Evolutionary conservation across 179 eudicot genomes (phyloP).

Genomic region (Corrigiola litoralis): DNA sequence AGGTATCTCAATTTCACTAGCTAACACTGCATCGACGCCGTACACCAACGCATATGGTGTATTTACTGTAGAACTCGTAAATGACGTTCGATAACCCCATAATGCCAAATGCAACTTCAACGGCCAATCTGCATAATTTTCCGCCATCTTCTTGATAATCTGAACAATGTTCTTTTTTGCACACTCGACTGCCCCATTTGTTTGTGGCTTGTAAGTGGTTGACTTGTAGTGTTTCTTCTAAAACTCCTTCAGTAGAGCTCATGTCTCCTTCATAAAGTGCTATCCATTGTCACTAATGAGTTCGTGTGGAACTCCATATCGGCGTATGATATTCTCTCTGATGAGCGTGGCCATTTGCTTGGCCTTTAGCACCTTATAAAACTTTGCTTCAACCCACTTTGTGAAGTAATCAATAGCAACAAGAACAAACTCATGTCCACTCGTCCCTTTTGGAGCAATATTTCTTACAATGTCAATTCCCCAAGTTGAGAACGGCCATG

Average conservation of each 20-base stretch:
- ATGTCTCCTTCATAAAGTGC: neutral
- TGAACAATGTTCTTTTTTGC: slow-evolving; percentile 10
- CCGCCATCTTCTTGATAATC: neutral
- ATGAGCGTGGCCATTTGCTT: slow-evolving; percentile 6
- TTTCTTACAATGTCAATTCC: slow-evolving; percentile 18
- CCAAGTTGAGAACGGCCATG: slow-evolving; percentile 15
- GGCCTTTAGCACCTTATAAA: neutral
- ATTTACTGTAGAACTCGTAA: neutral
- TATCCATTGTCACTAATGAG: slow-evolving; percentile 5
- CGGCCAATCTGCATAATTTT: neutral
- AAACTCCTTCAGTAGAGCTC: neutral
- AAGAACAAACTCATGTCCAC: slow-evolving; percentile 5
- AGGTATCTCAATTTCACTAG: neutral
- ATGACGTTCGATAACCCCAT: neutral
- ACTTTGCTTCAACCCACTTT: slow-evolving; percentile 1
- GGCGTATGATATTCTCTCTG: neutral
- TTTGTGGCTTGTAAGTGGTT: neutral
- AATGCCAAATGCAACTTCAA: neutral
- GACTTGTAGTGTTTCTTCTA: neutral
- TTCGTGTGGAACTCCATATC: neutral
- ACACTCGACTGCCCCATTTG: slow-evolving; percentile 1
- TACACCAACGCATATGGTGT: slow-evolving; percentile 4
- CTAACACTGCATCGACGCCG: slow-evolving; percentile 1
- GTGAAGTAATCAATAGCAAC: slow-evolving; percentile 10
- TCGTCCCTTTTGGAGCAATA: neutral